Conservation (phyloP, 1,139 yeast species). For the Debaryomyces sp. region DNA sequence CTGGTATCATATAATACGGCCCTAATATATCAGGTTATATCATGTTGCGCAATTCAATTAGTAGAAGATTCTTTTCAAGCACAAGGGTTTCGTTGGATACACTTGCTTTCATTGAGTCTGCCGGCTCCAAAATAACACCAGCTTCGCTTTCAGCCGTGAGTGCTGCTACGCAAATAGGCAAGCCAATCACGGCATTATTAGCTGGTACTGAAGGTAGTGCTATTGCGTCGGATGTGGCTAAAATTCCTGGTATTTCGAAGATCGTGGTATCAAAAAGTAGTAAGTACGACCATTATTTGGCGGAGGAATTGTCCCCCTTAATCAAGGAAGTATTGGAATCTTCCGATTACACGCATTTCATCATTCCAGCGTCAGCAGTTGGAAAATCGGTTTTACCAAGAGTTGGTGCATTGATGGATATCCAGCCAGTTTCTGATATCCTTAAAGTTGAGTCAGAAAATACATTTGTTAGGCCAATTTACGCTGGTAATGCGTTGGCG, state of each 20-base stretch:
- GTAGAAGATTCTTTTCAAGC: conserved; percentile 35
- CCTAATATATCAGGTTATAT: background rate
- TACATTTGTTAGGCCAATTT: conserved; percentile 90
- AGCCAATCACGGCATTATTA: conserved; percentile 65
- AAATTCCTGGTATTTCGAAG: conserved; percentile 44
- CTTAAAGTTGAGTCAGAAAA: conserved; percentile 63
- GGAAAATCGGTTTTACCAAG: conserved; percentile 90
- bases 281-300: conserved; percentile 58
- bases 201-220: conserved; percentile 56
- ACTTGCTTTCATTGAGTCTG: conserved; percentile 72
- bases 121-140: conserved; percentile 56
- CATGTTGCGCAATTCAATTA: conserved; percentile 23
- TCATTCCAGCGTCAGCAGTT: conserved; percentile 80
- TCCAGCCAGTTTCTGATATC: conserved; percentile 87
- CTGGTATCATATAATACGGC: background rate
- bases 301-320: conserved; percentile 68
- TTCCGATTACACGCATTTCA: conserved; percentile 61
- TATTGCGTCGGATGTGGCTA: conserved; percentile 40
- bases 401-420: conserved; percentile 79
- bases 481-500: conserved; percentile 92
- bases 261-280: conserved; percentile 53
- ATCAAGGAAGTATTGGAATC: conserved; percentile 48
- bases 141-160: conserved; percentile 66
- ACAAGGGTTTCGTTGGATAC: conserved; percentile 44
- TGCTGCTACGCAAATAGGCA: conserved; percentile 67